These are phyloP conservation scores for Saccharomyces hybrid DNA, from an alignment of 1,139 yeast species.

Conservation along the genomic window DNA sequence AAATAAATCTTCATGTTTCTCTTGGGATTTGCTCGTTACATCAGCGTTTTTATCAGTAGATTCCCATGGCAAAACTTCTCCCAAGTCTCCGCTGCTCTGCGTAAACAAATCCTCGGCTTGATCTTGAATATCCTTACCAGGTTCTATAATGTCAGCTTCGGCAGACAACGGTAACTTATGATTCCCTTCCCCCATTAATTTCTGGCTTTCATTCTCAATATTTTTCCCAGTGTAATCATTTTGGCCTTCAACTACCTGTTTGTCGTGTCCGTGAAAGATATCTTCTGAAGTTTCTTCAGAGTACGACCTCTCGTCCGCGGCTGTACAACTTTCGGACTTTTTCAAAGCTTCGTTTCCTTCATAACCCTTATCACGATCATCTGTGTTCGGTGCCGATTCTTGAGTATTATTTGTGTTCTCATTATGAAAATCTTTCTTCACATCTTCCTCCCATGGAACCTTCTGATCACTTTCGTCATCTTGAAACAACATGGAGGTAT, in stretches of 20 bases:
- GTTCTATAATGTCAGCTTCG: background rate
- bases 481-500: background rate
- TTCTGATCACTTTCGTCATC: background rate
- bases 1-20: slow-evolving; percentile 7
- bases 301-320: background rate
- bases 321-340: background rate
- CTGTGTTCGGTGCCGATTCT: background rate
- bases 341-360: background rate
- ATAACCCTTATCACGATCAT: background rate
- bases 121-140: background rate
- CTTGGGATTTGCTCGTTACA: background rate
- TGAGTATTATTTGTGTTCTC: background rate
- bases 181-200: background rate
- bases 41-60: background rate
- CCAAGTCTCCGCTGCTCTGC: background rate
- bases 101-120: background rate
- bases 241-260: background rate
- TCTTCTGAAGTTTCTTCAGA: background rate
- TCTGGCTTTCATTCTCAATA: background rate
- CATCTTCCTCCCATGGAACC: slow-evolving; percentile 7
- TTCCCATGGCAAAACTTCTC: slow-evolving; percentile 8
- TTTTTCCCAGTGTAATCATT: background rate
- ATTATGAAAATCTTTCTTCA: background rate
- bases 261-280: background rate
- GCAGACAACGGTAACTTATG: background rate